Base-by-base conservation (phyloP, 768 basidiomycete species). In the Steccherinum ochraceum region DNA sequence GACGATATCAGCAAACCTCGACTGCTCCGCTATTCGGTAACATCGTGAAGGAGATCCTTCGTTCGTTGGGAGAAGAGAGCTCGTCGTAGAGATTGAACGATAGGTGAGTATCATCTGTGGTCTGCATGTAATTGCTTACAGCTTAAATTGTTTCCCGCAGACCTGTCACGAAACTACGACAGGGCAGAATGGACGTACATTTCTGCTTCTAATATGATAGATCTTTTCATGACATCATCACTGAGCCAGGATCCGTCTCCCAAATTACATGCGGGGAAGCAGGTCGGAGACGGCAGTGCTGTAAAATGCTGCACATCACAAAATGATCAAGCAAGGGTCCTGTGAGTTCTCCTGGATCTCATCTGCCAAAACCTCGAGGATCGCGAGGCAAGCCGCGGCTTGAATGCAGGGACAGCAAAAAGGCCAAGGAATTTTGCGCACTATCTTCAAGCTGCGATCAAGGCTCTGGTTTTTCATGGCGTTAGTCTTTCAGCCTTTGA, bases 21-120 rank as follows among this genome's bases (percentile, higher is more conserved):
- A 86, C 89, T 2, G 79, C 79, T 40, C 76, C 73, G 63, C 63
- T 93, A 19, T 93, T 95, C 67, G 63, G 69, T 56, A 67, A 62
- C 12, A 85, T 95, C 50, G 71, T 77, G 24, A 70, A 69, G 42
- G 68, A 71, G 18, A 56, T 80, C 12, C 55, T 75, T n/a, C 61
- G 62, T 49, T 59, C 56, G 25, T 26, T 76, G 43, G 53, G 26
- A 25, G n/a, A 49, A n/a, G 12, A 12, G 23, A 11, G 12, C 12
- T 12, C 12, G 27, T 13, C n/a, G 18, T 40, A 40, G 47, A 20
- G 47, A 39, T 25, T 13, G 25, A 40, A 30, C 12, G 4, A n/a
- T 4, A 13, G 27, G 11, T 35, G 7, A 16, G 7, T 16, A 35
- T 35, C 30, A 7, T 16, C 30, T 7, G 30, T 16, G 30, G 30